Base-by-base conservation (phyloP, 352 stramenopile species). In the Phytophthora agathidicida region DNA sequence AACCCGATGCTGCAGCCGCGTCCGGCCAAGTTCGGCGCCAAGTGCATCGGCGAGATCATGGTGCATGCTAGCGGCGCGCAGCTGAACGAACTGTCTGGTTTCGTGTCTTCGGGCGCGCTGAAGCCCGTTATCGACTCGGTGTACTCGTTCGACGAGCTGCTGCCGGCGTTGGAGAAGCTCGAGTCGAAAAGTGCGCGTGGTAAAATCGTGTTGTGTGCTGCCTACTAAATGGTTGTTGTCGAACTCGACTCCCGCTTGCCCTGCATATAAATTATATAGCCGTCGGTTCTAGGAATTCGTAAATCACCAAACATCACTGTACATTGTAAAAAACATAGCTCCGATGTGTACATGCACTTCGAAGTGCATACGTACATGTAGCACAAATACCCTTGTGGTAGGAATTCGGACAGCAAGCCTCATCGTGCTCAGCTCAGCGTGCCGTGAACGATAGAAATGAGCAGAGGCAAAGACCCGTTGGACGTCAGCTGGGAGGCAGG, bases 201-300 rank as follows among this genome's bases (percentile, higher is more conserved):
- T 41, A 88, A 88, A 60, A 78, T 88, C 33, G 68, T 85, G n/a
- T 57, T 86, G 10, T 64, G 65, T 23, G 68, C 80, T 24, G 38
- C 22, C 26, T 54, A 43, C 14, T 54, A 55, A 11, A 17, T 62
- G 61, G 10, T 26, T 11, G 3, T 30, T 23, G n/a, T 5, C 14
- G 27, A n/a, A 13, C 7, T 7, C 14, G n/a, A 14, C 7, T 26
- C 26, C 41, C 6, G 20, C 27, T 33, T 24, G 16, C 26, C 8
- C 26, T 45, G 7, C 23, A 57, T 47, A 56, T 37, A 11, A 28
- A 14, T 16, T 3, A 58, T n/a, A n/a, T n/a, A n/a, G n/a, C n/a
- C n/a, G n/a, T n/a, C n/a, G n/a, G n/a, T n/a, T n/a, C n/a, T n/a
- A n/a, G n/a, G n/a, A n/a, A n/a, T n/a, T n/a, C n/a, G n/a, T n/a